Evolutionary conservation across 495 filamentous ascomycete species (phyloP).

Genomic region (Daldinia childiae): DNA sequence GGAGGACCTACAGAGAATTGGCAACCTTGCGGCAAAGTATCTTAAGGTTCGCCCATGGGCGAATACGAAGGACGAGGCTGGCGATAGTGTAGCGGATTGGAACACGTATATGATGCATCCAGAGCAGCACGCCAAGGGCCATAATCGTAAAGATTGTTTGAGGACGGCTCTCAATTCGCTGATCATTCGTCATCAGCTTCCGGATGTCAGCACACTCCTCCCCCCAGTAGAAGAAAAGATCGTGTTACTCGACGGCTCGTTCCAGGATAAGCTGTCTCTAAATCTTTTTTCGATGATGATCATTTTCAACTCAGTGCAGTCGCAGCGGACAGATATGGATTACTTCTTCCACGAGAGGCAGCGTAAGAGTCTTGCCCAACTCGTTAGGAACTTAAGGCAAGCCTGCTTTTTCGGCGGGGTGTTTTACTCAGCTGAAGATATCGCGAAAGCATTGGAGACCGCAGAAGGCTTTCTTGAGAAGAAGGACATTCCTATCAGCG

Average conservation of each 20-base stretch:
- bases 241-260: conserved; percentile 79
- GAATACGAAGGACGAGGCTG: conserved; percentile 46
- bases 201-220: conserved; percentile 71
- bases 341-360: conserved; percentile 88
- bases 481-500: conserved; percentile 59
- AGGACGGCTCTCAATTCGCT: conserved; percentile 74
- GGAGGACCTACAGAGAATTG: conserved; percentile 79
- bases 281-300: conserved; percentile 86
- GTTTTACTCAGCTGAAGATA: conserved; percentile 71
- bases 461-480: conserved; percentile 70
- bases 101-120: conserved; percentile 76
- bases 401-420: conserved; percentile 89
- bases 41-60: conserved; percentile 82
- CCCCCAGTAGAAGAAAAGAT: conserved; percentile 76
- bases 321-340: conserved; percentile 80
- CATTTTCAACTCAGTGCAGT: conserved; percentile 88
- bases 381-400: conserved; percentile 82
- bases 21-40: conserved; percentile 73
- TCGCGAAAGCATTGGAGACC: conserved; percentile 68
- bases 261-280: conserved; percentile 82
- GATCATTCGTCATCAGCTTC: conserved; percentile 79
- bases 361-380: conserved; percentile 65
- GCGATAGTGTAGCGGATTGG: conserved; percentile 68
- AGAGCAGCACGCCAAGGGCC: conserved; percentile 59
- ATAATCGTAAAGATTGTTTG: conserved; percentile 69